Conservation (phyloP, 129 eudicot genomes). For the Glebionis coronaria region DNA sequence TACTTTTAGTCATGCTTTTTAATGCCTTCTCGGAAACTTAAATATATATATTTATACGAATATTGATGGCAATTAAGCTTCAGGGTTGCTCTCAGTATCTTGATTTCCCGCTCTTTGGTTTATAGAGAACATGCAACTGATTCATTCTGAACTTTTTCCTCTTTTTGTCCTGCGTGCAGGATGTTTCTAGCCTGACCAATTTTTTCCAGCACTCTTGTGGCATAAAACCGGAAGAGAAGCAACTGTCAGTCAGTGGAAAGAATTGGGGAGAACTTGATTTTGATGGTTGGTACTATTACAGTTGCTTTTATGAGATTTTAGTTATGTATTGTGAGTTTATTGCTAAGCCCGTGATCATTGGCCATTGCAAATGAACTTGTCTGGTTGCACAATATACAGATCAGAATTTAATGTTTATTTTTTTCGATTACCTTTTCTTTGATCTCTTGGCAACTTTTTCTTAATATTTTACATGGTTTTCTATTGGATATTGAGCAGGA, state of each 20-base stretch:
- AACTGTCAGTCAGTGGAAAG: no score
- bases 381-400: not conserved
- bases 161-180: slow-evolving; percentile 51
- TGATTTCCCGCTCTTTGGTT: not conserved
- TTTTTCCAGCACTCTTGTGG: slow-evolving; percentile 75
- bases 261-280: no score
- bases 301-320: no score
- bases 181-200: slow-evolving; percentile 65
- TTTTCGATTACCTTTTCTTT: no score
- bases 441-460: no score
- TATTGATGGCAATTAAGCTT: not conserved
- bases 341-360: not conserved
- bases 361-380: slow-evolving; percentile 3
- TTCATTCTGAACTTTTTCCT: slow-evolving; percentile 3
- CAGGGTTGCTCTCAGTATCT: no score
- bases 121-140: not conserved
- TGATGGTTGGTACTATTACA: no score
- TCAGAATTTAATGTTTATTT: no score
- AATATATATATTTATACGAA: not conserved
- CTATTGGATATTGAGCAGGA: no score
- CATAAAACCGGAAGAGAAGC: slow-evolving; percentile 82
- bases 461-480: no score
- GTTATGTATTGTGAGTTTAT: not conserved
- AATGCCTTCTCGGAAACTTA: not conserved
- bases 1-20: no score